Evolutionary conservation across 768 basidiomycete species (phyloP), one percentile per base, ranked within the genome.

Genomic region (Kwoniella shandongensis): DNA sequence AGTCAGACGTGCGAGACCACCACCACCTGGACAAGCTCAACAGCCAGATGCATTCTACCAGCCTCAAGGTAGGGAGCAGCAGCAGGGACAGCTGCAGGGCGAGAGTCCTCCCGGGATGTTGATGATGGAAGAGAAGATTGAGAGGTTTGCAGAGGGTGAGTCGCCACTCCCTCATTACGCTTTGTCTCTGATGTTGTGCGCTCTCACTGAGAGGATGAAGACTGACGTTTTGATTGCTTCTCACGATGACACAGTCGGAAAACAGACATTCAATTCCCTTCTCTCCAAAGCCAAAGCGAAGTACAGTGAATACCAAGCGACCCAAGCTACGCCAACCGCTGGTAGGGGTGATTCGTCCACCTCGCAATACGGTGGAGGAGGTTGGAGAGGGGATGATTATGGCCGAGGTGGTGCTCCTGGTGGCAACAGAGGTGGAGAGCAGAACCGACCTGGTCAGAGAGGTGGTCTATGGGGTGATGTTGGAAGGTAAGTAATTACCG

Each of bases 191-290:
- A 13, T 23, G 20, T 44, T 44, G 38, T 12, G 20, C 25, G 11
- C 36, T 3, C 27, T 23, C 47, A 18, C 44, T 35, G 32, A 32
- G 27, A 6, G 4, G 42, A n/a, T n/a, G n/a, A n/a, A n/a, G n/a
- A n/a, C 51, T 60, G 53, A 52, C 29, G 7, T 15, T 18, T 13
- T 13, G 23, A n/a, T n/a, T n/a, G n/a, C n/a, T n/a, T n/a, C n/a
- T n/a, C n/a, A n/a, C n/a, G n/a, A n/a, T 32, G 32, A 6, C 13
- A 10, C 51, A 75, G 74, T 57, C 46, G 75, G 72, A 5, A 72
- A 72, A 63, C 69, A 74, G 26, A 76, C 72, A 15, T 69, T 76
- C 62, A 70, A 65, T 36, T 70, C 67, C n/a, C 49, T 76, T 12
- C 54, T 73, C 23, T 57, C 56, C 11, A 64, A 60, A 25, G 75